Percentiles rank a stretch among this genome's conserved stretches.
These are phyloP conservation scores for Phytophthora palmivora DNA, from an alignment of 352 stramenopile genomes.

Conservation along the genomic window DNA sequence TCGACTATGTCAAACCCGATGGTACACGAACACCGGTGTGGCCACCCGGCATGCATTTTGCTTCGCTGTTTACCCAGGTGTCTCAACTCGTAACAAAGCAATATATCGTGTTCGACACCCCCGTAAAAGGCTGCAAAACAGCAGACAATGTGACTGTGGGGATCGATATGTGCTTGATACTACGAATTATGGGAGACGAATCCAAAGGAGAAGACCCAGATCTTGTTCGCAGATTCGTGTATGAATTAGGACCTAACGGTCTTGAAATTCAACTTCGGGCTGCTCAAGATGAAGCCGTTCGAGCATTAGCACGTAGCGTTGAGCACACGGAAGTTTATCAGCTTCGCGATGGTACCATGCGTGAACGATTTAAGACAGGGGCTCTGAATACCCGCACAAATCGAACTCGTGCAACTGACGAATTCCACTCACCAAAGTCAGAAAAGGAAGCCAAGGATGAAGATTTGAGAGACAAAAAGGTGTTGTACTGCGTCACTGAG, in stretches of 20 bases:
- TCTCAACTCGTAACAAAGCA: constrained; percentile 91
- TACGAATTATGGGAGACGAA: constrained; percentile 86
- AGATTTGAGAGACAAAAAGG: constrained; percentile 12
- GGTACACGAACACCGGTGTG: constrained; percentile 63
- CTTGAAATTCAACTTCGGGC: constrained; percentile 82
- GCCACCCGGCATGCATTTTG: constrained; percentile 81
- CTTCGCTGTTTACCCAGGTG: constrained; percentile 80
- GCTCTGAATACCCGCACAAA: constrained; percentile 31
- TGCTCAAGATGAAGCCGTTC: constrained; percentile 81
- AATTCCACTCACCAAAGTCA: constrained; percentile 19
- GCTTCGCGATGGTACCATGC: constrained; percentile 63
- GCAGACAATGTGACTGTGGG: constrained; percentile 82
- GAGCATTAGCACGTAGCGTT: constrained; percentile 77
- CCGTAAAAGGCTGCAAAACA: constrained; percentile 88
- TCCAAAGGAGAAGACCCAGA: constrained; percentile 74
- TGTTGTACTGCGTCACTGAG: constrained; percentile 63
- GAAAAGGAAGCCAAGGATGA: constrained; percentile 5
- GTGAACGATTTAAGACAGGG: constrained; percentile 61
- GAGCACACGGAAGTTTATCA: constrained; percentile 88
- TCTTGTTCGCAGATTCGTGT: constrained; percentile 86
- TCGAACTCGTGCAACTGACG: constrained; percentile 11
- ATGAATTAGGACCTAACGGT: constrained; percentile 76
- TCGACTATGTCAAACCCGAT: constrained; percentile 57
- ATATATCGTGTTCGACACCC: constrained; percentile 83
- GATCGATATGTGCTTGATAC: constrained; percentile 87